phyloP scores from a whole-genome alignment of 106 monocot species.

The Apostasia ramifera region DNA sequence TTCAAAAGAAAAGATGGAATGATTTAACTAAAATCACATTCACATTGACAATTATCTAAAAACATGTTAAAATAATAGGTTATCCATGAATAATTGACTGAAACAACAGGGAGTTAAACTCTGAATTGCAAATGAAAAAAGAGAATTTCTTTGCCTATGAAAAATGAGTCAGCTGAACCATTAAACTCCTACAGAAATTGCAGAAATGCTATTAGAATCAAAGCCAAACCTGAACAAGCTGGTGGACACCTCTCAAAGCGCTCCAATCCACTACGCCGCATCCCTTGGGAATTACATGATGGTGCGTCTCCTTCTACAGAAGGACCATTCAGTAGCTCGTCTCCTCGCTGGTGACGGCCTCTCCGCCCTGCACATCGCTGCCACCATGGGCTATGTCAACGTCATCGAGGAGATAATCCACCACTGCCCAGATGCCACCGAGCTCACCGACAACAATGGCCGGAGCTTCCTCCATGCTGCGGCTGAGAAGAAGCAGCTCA shows the following conservation, averaged over 20 bases:
- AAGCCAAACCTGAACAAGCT: neutral
- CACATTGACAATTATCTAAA: too few species aligned
- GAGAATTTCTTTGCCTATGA: too few species aligned
- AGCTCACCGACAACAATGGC: slow-evolving; percentile 22
- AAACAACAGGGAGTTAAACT: too few species aligned
- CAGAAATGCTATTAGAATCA: slow-evolving; percentile 9
- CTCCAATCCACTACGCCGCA: slow-evolving; percentile 47
- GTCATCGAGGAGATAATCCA: slow-evolving; percentile 13
- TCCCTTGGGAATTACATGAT: slow-evolving; percentile 19
- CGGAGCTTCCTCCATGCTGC: slow-evolving; percentile 50
- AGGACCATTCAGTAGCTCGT: slow-evolving; percentile 16
- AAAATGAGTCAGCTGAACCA: too few species aligned
- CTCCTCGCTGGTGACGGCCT: slow-evolving; percentile 23
- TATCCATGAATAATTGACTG: too few species aligned
- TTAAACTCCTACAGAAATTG: slow-evolving; percentile 18
- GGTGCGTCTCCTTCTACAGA: slow-evolving; percentile 14
- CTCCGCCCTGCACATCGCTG: slow-evolving; percentile 38
- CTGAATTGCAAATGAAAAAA: neutral
- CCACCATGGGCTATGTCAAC: slow-evolving; percentile 21
- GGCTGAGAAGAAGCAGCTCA: slow-evolving; percentile 10
- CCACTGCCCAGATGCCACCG: slow-evolving; percentile 23
- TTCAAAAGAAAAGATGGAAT: too few species aligned
- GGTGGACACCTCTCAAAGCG: slow-evolving; percentile 8
- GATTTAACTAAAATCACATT: too few species aligned
- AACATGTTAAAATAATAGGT: too few species aligned